These are phyloP conservation scores for Alternaria infectoria DNA, from an alignment of 2,329 filamentous ascomycete species.

Conservation along the genomic window DNA sequence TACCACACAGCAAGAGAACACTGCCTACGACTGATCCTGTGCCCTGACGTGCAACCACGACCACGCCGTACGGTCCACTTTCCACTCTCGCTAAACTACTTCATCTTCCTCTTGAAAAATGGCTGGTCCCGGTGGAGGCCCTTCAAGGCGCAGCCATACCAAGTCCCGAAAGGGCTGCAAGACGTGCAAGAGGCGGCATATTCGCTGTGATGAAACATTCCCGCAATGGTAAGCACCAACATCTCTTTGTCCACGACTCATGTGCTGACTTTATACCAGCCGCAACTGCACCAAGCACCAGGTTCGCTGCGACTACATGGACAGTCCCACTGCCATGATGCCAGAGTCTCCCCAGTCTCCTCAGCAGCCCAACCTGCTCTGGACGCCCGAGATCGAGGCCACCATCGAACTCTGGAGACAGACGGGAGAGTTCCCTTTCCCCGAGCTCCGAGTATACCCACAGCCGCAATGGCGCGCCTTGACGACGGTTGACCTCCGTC, in stretches of 20 bases:
- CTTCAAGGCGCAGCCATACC: slow-evolving; percentile 89
- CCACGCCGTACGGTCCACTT: slow-evolving; percentile 17
- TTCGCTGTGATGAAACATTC: slow-evolving; percentile 96
- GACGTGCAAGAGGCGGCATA: slow-evolving; percentile 96
- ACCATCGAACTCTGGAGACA: slow-evolving; percentile 83
- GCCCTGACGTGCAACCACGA: slow-evolving; percentile 18
- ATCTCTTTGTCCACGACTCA: background rate
- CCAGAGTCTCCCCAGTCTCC: slow-evolving; percentile 60
- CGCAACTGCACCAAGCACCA: slow-evolving; percentile 99
- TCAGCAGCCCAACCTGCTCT: slow-evolving; percentile 71
- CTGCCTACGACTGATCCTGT: slow-evolving; percentile 16
- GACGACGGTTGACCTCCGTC: slow-evolving; percentile 77
- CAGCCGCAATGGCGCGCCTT: slow-evolving; percentile 75
- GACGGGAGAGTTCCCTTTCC: slow-evolving; percentile 85
- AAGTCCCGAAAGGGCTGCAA: slow-evolving; percentile 99
- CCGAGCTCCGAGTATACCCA: slow-evolving; percentile 77
- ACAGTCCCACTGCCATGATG: slow-evolving; percentile 72
- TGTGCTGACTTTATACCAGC: slow-evolving; percentile 57
- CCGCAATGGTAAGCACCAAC: slow-evolving; percentile 82
- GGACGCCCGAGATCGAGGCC: slow-evolving; percentile 83
- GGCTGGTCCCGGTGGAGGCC: slow-evolving; percentile 94
- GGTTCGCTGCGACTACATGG: slow-evolving; percentile 97
- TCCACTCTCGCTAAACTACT: slow-evolving; percentile 21
- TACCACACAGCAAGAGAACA: slow-evolving; percentile 10
- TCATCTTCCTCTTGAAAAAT: slow-evolving; percentile 56